Base-by-base conservation (phyloP, 805 yeast species). In the Isabelozyma rhagii region DNA sequence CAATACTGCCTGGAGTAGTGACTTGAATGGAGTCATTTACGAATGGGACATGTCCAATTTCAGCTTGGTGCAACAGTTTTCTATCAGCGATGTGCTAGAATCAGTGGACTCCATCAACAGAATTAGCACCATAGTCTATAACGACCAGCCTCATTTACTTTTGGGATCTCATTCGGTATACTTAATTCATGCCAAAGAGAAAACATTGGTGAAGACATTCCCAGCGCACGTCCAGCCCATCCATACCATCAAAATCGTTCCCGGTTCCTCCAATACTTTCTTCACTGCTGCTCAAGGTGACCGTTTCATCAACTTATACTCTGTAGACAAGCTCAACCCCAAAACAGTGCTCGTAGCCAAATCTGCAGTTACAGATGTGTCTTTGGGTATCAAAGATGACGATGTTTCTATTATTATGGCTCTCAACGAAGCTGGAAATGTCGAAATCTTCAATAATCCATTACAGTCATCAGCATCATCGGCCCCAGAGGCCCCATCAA, bases 181-280 rank as follows among this genome's bases (percentile, higher is more conserved):
- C 53, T 64, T 87, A 48, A 66, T 83, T 21, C 81, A 82, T 57
- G 57, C 66, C 5, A 49, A 61, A 52, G 28, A 72, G 51, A 62
- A 60, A 40, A 66, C 68, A 47, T 67, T 82, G 2, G 66, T 77
- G 14, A 74, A 72, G 55, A 76, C 83, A 1, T 83, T 81, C 61
- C 90, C 96, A 1, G 96, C 93, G 27, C 96, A 89, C 62, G 81
- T 88, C 29, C 78, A 87, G 15, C 85, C 90, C 4, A 78, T 89
- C 40, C 75, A 74, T 56, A 66, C 81, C 10, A 66, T 85, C 9
- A 49, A 77, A 38, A 68, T 77, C 5, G 61, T 76, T 5, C 52
- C 64, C 15, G 52, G 59, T 8, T 61, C 65, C 34, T 64, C 67
- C 8, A 78, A 78, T 44, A 71, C 69, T 43, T 82, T 90, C 57